phyloP scores from a whole-genome alignment of 768 basidiomycete genomes.

The Lactifluus rugatus region DNA sequence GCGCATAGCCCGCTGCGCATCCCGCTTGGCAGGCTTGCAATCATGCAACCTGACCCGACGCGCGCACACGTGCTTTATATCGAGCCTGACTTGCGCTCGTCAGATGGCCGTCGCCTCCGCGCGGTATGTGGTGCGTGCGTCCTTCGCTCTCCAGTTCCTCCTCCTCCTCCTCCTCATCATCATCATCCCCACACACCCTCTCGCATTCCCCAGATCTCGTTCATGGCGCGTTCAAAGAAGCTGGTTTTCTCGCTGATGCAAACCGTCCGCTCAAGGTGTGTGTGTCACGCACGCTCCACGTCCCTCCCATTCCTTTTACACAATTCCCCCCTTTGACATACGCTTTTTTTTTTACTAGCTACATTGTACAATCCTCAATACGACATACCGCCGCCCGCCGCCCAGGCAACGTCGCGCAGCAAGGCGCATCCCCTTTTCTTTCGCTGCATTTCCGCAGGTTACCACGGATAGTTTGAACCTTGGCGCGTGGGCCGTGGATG shows the following conservation, averaged over 20 bases:
- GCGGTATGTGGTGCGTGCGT: conserved; percentile 24
- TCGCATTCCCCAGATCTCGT: conserved; percentile 24
- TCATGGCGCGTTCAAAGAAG: conserved; percentile 24
- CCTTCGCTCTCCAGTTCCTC: background rate
- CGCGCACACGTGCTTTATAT: conserved; percentile 49
- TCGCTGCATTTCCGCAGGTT: conserved; percentile 11
- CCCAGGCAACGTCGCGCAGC: conserved; percentile 18
- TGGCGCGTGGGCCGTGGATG: conserved; percentile 43
- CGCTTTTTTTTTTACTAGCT: conserved; percentile 21
- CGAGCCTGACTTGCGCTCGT: conserved; percentile 34
- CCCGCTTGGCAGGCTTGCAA: conserved; percentile 39
- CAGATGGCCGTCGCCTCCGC: conserved; percentile 26
- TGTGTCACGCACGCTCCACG: conserved; percentile 5
- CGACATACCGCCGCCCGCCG: conserved; percentile 25
- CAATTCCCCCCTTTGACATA: no score
- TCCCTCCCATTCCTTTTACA: background rate
- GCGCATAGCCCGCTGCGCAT: conserved; percentile 27
- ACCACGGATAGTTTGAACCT: conserved; percentile 31
- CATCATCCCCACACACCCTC: background rate
- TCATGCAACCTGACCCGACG: conserved; percentile 36
- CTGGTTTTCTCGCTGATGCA: conserved; percentile 28
- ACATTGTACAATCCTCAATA: conserved; percentile 32
- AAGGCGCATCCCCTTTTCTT: conserved; percentile 35
- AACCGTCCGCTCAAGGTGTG: conserved; percentile 30
- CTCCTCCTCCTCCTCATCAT: background rate